Evolutionary conservation across 257 asterid species (phyloP).

Genomic region (Euphrasia confusa): DNA sequence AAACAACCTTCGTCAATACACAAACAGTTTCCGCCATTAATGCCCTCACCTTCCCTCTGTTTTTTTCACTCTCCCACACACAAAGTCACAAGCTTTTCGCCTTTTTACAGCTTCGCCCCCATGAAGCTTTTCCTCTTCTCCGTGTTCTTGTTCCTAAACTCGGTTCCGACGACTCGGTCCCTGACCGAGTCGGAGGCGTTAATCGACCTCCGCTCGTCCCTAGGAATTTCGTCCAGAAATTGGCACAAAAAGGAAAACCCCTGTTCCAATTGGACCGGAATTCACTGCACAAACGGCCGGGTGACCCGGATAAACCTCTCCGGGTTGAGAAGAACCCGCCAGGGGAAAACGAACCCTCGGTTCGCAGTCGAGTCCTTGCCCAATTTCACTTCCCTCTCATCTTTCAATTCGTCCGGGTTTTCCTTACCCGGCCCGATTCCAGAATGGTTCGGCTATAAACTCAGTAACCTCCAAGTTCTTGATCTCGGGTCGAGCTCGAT

Average conservation of each 20-base stretch:
- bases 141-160: constrained; percentile 25
- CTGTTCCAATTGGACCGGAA: constrained; percentile 69
- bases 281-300: constrained; percentile 44
- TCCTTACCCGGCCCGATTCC: constrained; percentile 58
- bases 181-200: constrained; percentile 48
- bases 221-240: constrained; percentile 45
- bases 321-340: constrained; percentile 39
- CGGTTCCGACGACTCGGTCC: constrained; percentile 31
- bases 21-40: constrained; percentile 29
- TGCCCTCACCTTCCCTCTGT: constrained; percentile 14
- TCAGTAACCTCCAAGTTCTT: constrained; percentile 45
- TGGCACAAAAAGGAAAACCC: constrained; percentile 63
- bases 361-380: constrained; percentile 56
- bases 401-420: constrained; percentile 62
- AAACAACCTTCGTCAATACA: constrained; percentile 10
- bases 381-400: constrained; percentile 30
- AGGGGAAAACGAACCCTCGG: constrained; percentile 35
- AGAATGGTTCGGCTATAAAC: constrained; percentile 48
- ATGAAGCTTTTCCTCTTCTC: constrained; percentile 27
- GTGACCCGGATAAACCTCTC: constrained; percentile 43
- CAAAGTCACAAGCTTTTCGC: constrained; percentile 23
- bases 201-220: constrained; percentile 56
- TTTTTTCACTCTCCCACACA: constrained; percentile 18
- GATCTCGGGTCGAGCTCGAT: constrained; percentile 69
- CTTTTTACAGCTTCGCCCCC: not conserved